Evolutionary conservation across 768 basidiomycete species (phyloP).

Genomic region (Sarcodon aspratus): DNA sequence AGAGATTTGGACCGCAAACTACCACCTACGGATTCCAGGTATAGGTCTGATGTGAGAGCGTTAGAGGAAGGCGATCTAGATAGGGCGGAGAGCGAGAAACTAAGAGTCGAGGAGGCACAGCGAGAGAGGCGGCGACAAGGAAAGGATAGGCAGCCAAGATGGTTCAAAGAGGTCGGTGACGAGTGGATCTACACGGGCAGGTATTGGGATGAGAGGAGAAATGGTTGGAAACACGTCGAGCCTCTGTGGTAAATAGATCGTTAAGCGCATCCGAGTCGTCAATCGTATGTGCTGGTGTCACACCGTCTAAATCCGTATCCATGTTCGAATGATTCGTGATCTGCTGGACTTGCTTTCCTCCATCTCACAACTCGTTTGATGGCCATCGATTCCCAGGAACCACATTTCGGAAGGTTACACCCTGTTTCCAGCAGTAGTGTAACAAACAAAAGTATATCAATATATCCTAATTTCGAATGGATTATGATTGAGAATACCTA

Average conservation of each 20-base stretch:
- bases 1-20: constrained; percentile 49
- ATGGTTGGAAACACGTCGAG: constrained; percentile 48
- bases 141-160: constrained; percentile 49
- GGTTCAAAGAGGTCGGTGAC: constrained; percentile 63
- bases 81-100: constrained; percentile 62
- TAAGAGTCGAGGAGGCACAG: constrained; percentile 64
- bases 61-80: constrained; percentile 70
- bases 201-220: constrained; percentile 71
- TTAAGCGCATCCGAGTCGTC: too few relatives aligned
- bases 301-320: neutral
- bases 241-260: constrained; percentile 47
- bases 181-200: constrained; percentile 73
- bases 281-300: too few relatives aligned
- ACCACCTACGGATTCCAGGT: constrained; percentile 74
- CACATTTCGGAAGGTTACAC: neutral
- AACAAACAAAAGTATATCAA: neutral
- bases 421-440: neutral
- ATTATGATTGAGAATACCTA: neutral
- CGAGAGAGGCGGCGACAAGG: constrained; percentile 56
- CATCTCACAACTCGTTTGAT: neutral
- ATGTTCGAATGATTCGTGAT: neutral
- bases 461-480: neutral
- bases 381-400: neutral
- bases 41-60: constrained; percentile 72
- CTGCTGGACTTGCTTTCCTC: neutral